phyloP scores from a whole-genome alignment of 306 rosid genomes.

The Glycine latifolia region DNA sequence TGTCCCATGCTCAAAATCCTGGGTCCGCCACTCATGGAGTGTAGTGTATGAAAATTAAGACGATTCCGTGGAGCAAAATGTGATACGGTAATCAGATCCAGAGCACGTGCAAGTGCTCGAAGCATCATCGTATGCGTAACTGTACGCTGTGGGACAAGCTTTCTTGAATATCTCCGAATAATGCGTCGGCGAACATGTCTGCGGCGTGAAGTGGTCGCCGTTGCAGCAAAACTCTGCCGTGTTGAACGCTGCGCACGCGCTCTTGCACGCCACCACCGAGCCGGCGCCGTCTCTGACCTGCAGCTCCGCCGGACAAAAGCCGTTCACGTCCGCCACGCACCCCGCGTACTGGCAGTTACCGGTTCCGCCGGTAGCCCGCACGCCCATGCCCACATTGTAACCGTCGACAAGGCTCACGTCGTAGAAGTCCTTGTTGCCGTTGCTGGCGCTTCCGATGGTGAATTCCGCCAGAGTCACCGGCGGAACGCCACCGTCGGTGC shows the following conservation, averaged over 20 bases:
- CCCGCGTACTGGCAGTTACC: constrained; percentile 94
- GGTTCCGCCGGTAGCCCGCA: constrained; percentile 68
- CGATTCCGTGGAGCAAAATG: constrained; percentile 38
- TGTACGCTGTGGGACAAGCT: constrained; percentile 88
- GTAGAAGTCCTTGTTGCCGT: constrained; percentile 68
- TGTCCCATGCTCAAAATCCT: too few species aligned
- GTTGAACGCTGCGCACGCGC: constrained; percentile 85
- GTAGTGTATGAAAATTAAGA: too few species aligned
- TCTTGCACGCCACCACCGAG: constrained; percentile 79
- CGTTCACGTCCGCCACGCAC: constrained; percentile 71
- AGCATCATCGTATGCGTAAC: constrained; percentile 93
- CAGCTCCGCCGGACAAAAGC: constrained; percentile 67
- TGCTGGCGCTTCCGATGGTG: constrained; percentile 51
- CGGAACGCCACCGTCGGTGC: constrained; percentile 63
- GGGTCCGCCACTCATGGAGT: too few species aligned
- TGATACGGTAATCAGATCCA: constrained; percentile 68
- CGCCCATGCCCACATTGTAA: constrained; percentile 82
- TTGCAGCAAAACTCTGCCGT: constrained; percentile 82
- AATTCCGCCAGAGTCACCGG: constrained; percentile 80
- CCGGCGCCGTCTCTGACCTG: constrained; percentile 47
- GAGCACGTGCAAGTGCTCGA: constrained; percentile 88
- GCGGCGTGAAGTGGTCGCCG: constrained; percentile 71
- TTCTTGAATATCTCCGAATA: constrained; percentile 82
- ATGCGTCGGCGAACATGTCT: constrained; percentile 75
- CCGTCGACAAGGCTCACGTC: constrained; percentile 94